These are phyloP conservation scores for Smallanthus sonchifolius DNA, from an alignment of 129 eudicot genomes.

Conservation along the genomic window DNA sequence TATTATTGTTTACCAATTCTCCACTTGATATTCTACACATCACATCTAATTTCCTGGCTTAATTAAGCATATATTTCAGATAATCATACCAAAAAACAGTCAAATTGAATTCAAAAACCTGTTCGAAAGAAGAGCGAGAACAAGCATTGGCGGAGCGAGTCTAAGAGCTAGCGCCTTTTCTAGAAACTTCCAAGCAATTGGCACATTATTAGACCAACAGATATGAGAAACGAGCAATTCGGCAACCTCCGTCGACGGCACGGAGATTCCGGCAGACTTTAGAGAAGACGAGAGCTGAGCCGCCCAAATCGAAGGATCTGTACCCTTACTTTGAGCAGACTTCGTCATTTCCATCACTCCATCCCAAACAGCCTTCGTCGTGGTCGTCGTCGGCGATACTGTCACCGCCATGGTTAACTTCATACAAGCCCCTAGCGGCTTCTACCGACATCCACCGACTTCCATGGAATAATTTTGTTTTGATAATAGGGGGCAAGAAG, in stretches of 20 bases:
- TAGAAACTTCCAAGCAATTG: slow-evolving; percentile 82
- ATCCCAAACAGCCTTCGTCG: slow-evolving; percentile 39
- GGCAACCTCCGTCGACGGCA: slow-evolving; percentile 70
- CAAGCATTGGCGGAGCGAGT: slow-evolving; percentile 74
- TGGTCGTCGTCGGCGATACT: slow-evolving; percentile 5
- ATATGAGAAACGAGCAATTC: slow-evolving; percentile 64
- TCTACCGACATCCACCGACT: slow-evolving; percentile 1
- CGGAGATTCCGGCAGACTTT: slow-evolving; percentile 54
- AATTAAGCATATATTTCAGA: not conserved
- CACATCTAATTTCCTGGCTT: not conserved
- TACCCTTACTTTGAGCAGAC: slow-evolving; percentile 49
- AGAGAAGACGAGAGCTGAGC: slow-evolving; percentile 52
- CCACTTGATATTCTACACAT: slow-evolving; percentile 8
- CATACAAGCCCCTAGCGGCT: not conserved
- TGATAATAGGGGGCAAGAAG: no score
- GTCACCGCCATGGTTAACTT: slow-evolving; percentile 37
- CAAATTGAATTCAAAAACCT: slow-evolving; percentile 37
- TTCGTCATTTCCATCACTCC: slow-evolving; percentile 61
- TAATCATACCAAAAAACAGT: not conserved
- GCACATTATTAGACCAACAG: slow-evolving; percentile 70
- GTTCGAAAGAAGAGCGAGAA: slow-evolving; percentile 72
- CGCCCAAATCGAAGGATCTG: slow-evolving; percentile 72
- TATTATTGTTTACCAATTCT: no score
- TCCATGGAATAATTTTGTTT: slow-evolving; percentile 12
- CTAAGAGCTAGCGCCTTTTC: slow-evolving; percentile 64